Base-by-base conservation (phyloP, 2,329 filamentous ascomycete species). In the Fonsecaea erecta region DNA sequence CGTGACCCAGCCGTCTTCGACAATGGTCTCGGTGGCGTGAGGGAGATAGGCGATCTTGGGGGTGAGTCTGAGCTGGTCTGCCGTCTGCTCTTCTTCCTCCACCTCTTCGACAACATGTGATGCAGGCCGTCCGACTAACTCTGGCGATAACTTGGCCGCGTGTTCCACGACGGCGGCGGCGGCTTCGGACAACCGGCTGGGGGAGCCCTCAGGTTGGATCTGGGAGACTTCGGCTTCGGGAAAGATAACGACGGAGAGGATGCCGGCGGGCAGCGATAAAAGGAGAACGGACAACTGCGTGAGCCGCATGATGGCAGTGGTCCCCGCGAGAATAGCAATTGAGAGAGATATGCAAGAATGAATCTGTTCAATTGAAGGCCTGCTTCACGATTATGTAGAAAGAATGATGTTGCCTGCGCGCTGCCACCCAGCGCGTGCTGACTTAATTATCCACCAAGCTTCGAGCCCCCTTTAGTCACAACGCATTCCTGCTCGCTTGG, bases 141-240 rank as follows among this genome's bases (percentile, higher is more conserved):
- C 34, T 21, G 57, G 21, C 21, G 8, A 48, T 48, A 12, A 24
- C 21, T 11, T 2, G 9, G 4, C 43, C 8, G 6, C 18, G 14
- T 48, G 16, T 30, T 56, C 46, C n/a, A n/a, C n/a, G n/a, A n/a
- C n/a, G 18, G 35, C 32, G 14, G 46, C 24, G 18, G 34, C 24
- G 24, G 21, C 28, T 14, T 60, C 34, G 12, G 18, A 46, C 14
- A 58, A 30, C 40, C 43, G 55, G 24, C 56, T 18, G 4, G 55
- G 35, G 7, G 40, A 18, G 14, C 46, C 52, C 43, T 34, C 35
- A 30, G 35, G n/a, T 37, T 40, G 54, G 24, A n/a, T 52, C 26
- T 32, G 60, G 43, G 69, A 69, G 61, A 66, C 65, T 34, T 64
- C 59, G 60, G 69, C 63, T 51, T 69, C 65, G 32, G 68, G 69